Evolutionary conservation across 257 asterid genomes (phyloP).

Genomic region (Euphrasia confusa): DNA sequence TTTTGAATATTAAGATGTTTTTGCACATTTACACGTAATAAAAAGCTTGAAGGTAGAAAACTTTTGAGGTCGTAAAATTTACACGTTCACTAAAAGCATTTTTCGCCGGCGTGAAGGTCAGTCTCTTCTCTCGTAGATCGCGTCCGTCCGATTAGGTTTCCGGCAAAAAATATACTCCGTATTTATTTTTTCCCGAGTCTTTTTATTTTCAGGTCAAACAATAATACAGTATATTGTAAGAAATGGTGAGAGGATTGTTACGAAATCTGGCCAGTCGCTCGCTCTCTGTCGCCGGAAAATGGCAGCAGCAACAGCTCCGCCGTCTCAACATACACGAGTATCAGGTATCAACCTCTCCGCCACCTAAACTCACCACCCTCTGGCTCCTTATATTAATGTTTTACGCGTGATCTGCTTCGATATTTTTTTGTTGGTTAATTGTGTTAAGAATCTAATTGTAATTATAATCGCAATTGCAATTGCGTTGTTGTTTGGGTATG

Average conservation of each 20-base stretch:
- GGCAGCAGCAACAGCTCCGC: conserved; percentile 99
- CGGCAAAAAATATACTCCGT: too few species aligned
- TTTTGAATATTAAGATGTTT: too few species aligned
- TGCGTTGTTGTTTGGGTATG: conserved; percentile 6
- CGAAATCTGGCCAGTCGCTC: conserved; percentile 75
- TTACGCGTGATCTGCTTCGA: conserved; percentile 23
- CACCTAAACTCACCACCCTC: not conserved
- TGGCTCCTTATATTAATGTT: not conserved
- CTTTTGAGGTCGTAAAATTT: conserved; percentile 13
- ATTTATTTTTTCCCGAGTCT: conserved; percentile 4
- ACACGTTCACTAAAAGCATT: not conserved
- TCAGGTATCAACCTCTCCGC: conserved; percentile 45
- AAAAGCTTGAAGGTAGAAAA: not conserved
- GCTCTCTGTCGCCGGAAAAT: conserved; percentile 84
- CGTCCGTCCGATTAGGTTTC: too few species aligned
- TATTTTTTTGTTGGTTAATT: not conserved
- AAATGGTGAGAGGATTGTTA: conserved; percentile 80
- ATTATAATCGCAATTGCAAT: not conserved
- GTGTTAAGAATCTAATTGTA: too few species aligned
- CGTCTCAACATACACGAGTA: conserved; percentile 96
- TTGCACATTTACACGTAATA: too few species aligned
- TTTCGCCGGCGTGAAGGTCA: conserved; percentile 28
- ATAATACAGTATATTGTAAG: not conserved
- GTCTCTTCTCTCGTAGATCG: not conserved
- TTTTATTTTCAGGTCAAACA: conserved; percentile 26